phyloP scores from a whole-genome alignment of 129 eudicot genomes.

The Chrysanthemum makinoi region DNA sequence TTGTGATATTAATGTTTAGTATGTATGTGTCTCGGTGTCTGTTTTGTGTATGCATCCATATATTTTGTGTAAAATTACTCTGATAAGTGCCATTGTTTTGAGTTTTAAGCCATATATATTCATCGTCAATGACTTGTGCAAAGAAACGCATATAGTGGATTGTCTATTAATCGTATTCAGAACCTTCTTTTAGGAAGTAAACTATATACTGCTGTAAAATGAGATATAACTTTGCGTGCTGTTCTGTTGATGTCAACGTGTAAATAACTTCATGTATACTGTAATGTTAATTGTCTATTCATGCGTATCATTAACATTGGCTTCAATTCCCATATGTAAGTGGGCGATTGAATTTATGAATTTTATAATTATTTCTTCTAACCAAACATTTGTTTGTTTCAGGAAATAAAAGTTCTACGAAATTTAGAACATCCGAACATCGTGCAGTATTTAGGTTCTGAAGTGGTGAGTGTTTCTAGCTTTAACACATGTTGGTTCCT shows the following conservation, averaged over 20 bases:
- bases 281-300: conserved; percentile 2
- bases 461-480: conserved; percentile 54
- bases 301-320: background rate
- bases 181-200: background rate
- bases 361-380: background rate
- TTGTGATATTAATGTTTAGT: background rate
- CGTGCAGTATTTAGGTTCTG: conserved; percentile 84
- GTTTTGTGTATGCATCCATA: conserved; percentile 7
- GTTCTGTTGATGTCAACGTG: background rate
- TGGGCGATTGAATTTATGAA: background rate
- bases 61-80: background rate
- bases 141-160: background rate
- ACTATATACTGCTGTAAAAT: no score
- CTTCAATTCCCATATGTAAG: conserved; percentile 1
- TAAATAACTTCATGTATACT: background rate
- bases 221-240: background rate
- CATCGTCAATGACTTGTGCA: background rate
- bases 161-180: background rate
- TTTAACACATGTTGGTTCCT: conserved; percentile 11
- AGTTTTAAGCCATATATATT: background rate
- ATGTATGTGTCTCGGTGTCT: background rate
- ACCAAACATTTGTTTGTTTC: conserved; percentile 23
- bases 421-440: conserved; percentile 80
- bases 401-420: conserved; percentile 86
- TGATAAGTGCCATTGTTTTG: no score